These are phyloP conservation scores for Brachypodium distachyon DNA, from an alignment of 202 grass and related monocot species.

Conservation along the genomic window DNA sequence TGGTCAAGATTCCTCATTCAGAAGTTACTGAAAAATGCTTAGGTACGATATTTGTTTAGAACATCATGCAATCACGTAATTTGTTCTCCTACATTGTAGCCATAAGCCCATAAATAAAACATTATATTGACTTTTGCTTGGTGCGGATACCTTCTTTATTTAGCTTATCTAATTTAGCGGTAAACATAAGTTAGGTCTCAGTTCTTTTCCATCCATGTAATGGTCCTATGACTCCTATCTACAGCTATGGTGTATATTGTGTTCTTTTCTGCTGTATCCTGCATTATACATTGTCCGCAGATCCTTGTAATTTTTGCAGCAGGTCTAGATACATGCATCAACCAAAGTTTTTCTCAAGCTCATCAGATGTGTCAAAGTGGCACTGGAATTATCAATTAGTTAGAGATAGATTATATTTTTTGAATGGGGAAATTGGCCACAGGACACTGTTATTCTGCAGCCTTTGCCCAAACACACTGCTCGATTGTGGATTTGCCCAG, in stretches of 20 bases:
- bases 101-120: background rate
- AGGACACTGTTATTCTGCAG: too few species aligned
- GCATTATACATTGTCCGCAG: background rate
- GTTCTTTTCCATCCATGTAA: background rate
- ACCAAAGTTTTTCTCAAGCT: background rate
- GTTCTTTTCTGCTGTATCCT: background rate
- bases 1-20: constrained; percentile 80
- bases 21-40: constrained; percentile 77
- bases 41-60: constrained; percentile 38
- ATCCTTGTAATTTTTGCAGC: constrained; percentile 5
- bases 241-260: background rate
- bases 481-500: too few species aligned
- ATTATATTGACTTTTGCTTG: background rate
- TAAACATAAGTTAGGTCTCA: background rate
- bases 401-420: background rate
- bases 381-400: background rate
- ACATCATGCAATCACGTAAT: background rate
- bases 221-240: too few species aligned
- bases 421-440: too few species aligned
- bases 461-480: too few species aligned
- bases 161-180: background rate
- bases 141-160: background rate
- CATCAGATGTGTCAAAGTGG: background rate
- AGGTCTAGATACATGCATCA: background rate
- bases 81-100: background rate